Base-by-base conservation (phyloP, 768 basidiomycete genomes). In the Boletus vermiculosoides region DNA sequence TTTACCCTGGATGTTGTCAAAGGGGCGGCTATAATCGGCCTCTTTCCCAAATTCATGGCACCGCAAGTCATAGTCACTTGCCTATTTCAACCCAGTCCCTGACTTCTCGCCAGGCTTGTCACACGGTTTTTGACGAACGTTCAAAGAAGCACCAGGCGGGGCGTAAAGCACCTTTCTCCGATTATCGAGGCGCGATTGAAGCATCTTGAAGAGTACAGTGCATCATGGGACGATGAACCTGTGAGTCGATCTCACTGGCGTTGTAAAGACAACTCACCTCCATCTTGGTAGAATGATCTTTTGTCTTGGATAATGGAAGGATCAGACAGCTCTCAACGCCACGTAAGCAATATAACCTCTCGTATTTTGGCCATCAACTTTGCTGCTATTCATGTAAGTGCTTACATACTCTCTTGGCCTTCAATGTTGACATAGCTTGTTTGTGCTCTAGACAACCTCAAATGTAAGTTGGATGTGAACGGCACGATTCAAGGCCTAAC, bases 281-380 rank as follows among this genome's bases (percentile, higher is more conserved):
- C 46, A 54, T 22, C 10, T 9, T 33, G 7, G 3, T 46, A 74
- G 74, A 65, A 66, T 31, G 73, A 77, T 53, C 45, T 74, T 47
- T 54, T 76, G 12, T 56, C 61, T 3, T 77, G 76, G 74, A n/a
- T 74, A 10, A 61, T 75, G 33, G 66, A 70, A 13, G 66, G 60
- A 7, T 66, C 67, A 1, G 33, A 57, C 1, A 52, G 57, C 37
- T 23, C 58, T 31, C 54, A 68, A 28, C 16, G 51, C 28, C 31
- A 63, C 5, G n/a, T 51, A 3, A 46, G 54, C 22, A 20, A 74
- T 67, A 51, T 77, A 63, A 41, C 54, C 1, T 22, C 13, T 3
- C 56, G 61, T 33, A 12, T 68, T 0, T 39, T 67, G 28, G 47
- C 31, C 15, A 31, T 58, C 37, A 67, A 67, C 50, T 62, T 63